phyloP scores from a whole-genome alignment of 2,329 filamentous ascomycete species.

The Lasiodiplodia theobromae region DNA sequence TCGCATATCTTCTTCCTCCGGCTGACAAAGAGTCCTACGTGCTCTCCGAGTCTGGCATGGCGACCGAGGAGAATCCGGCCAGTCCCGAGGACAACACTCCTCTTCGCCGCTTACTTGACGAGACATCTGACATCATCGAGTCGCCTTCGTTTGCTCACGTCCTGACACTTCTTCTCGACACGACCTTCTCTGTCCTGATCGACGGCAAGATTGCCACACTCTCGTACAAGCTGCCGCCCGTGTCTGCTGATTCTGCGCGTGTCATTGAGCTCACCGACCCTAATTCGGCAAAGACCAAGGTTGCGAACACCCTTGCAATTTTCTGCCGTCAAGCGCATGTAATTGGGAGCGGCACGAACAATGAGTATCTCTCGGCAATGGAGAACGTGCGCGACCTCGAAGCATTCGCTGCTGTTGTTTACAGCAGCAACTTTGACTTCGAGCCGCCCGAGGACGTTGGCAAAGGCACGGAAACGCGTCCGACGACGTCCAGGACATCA shows the following conservation, averaged over 20 bases:
- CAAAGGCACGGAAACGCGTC: slow-evolving; percentile 29
- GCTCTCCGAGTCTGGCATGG: slow-evolving; percentile 83
- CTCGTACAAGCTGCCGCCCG: slow-evolving; percentile 72
- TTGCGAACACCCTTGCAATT: slow-evolving; percentile 89
- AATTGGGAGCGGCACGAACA: slow-evolving; percentile 72
- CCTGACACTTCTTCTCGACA: slow-evolving; percentile 83
- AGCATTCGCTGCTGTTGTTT: slow-evolving; percentile 85
- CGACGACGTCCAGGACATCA: slow-evolving; percentile 31
- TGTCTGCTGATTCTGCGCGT: slow-evolving; percentile 50
- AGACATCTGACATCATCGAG: slow-evolving; percentile 94
- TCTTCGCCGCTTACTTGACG: slow-evolving; percentile 86
- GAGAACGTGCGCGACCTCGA: slow-evolving; percentile 78
- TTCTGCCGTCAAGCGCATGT: slow-evolving; percentile 88
- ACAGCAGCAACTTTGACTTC: slow-evolving; percentile 78
- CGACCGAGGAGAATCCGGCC: slow-evolving; percentile 43
- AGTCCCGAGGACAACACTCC: slow-evolving; percentile 50
- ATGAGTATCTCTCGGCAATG: slow-evolving; percentile 68
- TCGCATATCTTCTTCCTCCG: slow-evolving; percentile 82
- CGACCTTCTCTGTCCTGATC: slow-evolving; percentile 83
- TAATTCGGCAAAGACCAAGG: slow-evolving; percentile 66
- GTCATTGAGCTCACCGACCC: slow-evolving; percentile 61
- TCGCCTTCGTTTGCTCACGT: slow-evolving; percentile 91
- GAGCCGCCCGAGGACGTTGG: slow-evolving; percentile 49
- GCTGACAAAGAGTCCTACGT: slow-evolving; percentile 81
- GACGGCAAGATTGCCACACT: slow-evolving; percentile 81